Evolutionary conservation across 2,329 filamentous ascomycete genomes (phyloP).

Genomic region (Microdochium paspali): DNA sequence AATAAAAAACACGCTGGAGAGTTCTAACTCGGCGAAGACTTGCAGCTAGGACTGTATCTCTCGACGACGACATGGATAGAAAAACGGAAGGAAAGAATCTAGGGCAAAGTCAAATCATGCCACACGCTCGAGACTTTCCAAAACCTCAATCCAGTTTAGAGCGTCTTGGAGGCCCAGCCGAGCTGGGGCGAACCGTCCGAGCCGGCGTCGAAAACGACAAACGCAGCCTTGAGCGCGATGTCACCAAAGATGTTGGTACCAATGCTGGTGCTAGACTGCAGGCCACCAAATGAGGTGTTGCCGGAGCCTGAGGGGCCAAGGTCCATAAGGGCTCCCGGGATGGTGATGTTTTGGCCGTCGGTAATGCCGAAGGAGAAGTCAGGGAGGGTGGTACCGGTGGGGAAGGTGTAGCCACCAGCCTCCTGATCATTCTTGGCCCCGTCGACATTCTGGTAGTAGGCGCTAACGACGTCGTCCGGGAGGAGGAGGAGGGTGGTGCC

Average conservation of each 20-base stretch:
- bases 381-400: conserved; percentile 36
- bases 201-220: conserved; percentile 51
- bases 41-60: too few species aligned
- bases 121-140: too few species aligned
- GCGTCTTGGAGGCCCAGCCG: background rate
- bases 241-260: conserved; percentile 54
- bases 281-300: conserved; percentile 51
- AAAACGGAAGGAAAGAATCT: too few species aligned
- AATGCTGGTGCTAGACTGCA: conserved; percentile 35
- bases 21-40: too few species aligned
- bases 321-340: conserved; percentile 39
- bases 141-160: too few species aligned
- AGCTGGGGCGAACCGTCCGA: conserved; percentile 9
- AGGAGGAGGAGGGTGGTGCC: conserved; percentile 49
- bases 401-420: conserved; percentile 41
- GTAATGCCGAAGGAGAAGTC: conserved; percentile 40
- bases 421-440: conserved; percentile 26
- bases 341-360: conserved; percentile 30
- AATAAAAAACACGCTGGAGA: too few species aligned
- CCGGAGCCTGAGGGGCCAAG: conserved; percentile 35
- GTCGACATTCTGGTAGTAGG: conserved; percentile 40
- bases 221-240: conserved; percentile 57
- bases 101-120: too few species aligned
- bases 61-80: too few species aligned
- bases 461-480: conserved; percentile 31